phyloP scores from a whole-genome alignment of 805 yeast genomes.

The Wickerhamomyces pijperi region DNA sequence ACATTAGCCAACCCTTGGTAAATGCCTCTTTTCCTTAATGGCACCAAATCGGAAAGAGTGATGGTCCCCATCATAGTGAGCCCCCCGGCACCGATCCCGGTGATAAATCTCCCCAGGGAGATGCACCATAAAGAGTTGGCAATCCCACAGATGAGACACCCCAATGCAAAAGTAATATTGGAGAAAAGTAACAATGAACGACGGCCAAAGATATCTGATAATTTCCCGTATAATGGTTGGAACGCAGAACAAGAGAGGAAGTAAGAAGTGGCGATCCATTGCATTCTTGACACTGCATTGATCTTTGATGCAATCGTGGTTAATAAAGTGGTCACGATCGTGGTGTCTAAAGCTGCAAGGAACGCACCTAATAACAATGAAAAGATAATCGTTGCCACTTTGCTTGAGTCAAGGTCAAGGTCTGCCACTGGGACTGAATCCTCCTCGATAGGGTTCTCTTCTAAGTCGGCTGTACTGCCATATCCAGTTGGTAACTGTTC shows the following conservation, averaged over 20 bases:
- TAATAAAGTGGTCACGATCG: conserved; percentile 52
- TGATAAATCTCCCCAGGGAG: conserved; percentile 48
- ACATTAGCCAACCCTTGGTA: conserved; percentile 39
- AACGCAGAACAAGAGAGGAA: conserved; percentile 52
- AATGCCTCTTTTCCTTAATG: conserved; percentile 40
- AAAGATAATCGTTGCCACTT: neutral
- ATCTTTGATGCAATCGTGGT: conserved; percentile 57
- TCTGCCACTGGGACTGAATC: too few relatives aligned
- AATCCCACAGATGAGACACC: conserved; percentile 30
- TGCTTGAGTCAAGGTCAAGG: neutral
- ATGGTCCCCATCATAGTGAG: conserved; percentile 61
- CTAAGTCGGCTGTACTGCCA: too few relatives aligned
- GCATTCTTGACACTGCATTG: conserved; percentile 45
- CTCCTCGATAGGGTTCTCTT: neutral
- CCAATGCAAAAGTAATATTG: conserved; percentile 27
- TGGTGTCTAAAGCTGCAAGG: conserved; percentile 51
- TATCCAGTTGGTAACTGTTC: neutral
- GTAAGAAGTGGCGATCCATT: conserved; percentile 62
- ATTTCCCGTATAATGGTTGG: conserved; percentile 55
- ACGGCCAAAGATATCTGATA: conserved; percentile 58
- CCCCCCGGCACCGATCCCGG: conserved; percentile 89
- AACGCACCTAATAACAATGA: conserved; percentile 15
- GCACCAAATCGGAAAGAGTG: conserved; percentile 47
- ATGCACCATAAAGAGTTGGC: conserved; percentile 17
- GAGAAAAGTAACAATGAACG: conserved; percentile 30